Base-by-base conservation (phyloP, 768 basidiomycete species). In the Hemileccinum impolitum region DNA sequence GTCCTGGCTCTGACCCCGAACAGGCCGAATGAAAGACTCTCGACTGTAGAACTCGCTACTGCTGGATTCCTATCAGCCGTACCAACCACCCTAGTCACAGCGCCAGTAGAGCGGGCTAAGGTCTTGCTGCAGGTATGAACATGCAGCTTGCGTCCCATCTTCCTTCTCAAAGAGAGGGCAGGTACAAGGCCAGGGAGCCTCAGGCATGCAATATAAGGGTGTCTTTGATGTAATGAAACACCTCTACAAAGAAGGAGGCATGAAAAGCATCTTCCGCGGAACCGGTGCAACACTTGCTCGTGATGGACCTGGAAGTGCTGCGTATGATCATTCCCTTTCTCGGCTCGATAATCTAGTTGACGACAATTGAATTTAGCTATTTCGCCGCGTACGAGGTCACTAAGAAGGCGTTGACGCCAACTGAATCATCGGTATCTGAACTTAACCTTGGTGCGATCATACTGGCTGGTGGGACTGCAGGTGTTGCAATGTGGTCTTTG, bases 401-500 rank as follows among this genome's bases (percentile, higher is more conserved):
- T 35, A 99, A 99, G 72, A 89, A 87, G 64, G 71, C 79, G 2
- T 70, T 99, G 53, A 92, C 87, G 12, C 90, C 93, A 7, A 80
- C 78, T 35, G 89, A 89, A 28, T 75, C 88, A 15, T 85, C 85
- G n/a, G 78, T 89, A 3, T 76, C 82, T 32, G 84, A 92, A 42
- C 77, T 98, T 49, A 88, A 92, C 59, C 75, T 99, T 23, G 78
- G 88, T 28, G 87, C 89, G 15, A 80, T 98, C 59, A 87, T 98
- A 56, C 51, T 94, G 47, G 93, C 95, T 44, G 96, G 96, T 56
- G 96, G 94, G 45, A 84, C 81, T 35, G 96, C 96, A 1, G 96
- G 96, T 58, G 81, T 98, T 5, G 94, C 94, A 32, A 98, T 99
- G 96, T 99, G 96, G 96, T 76, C 89, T 15, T 76, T 98, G 58